phyloP scores from a whole-genome alignment of 179 eudicot genomes.

The Vitellaria paradoxa region DNA sequence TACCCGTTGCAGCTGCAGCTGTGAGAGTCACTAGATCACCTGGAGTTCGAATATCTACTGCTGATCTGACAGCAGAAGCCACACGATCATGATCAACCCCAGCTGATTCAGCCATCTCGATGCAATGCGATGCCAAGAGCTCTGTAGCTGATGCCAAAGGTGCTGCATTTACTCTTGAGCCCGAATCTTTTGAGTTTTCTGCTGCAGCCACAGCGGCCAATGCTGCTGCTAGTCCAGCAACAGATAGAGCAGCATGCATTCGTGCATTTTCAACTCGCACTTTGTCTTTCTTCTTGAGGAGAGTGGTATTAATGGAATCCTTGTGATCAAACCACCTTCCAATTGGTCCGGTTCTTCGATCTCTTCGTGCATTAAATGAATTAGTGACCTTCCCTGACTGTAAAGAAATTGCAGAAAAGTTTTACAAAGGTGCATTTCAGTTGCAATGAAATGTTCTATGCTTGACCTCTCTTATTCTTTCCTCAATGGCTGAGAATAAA shows the following conservation, averaged over 20 bases:
- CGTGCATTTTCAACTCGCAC: constrained; percentile 69
- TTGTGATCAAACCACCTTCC: constrained; percentile 71
- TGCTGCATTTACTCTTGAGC: constrained; percentile 63
- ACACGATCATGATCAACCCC: constrained; percentile 66
- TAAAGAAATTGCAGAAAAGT: too few species aligned
- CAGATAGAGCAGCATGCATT: constrained; percentile 60
- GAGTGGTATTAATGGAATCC: constrained; percentile 17
- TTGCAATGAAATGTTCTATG: too few species aligned
- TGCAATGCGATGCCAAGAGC: constrained; percentile 83
- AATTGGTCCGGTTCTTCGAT: constrained; percentile 37
- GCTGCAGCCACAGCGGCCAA: constrained; percentile 63
- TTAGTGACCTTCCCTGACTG: constrained; percentile 38
- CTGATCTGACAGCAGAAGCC: constrained; percentile 63
- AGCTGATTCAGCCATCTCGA: constrained; percentile 70
- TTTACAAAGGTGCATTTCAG: background rate
- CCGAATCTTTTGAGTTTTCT: constrained; percentile 27
- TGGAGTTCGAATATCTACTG: constrained; percentile 58
- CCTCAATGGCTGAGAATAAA: too few species aligned
- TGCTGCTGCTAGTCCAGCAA: constrained; percentile 79
- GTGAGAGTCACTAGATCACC: constrained; percentile 83
- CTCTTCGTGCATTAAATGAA: constrained; percentile 24
- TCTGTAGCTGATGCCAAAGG: constrained; percentile 83
- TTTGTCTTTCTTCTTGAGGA: constrained; percentile 72
- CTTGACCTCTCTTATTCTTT: too few species aligned
- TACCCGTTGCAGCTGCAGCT: constrained; percentile 93